These are phyloP conservation scores for Cephalotrichum gorgonifer DNA, from an alignment of 2,329 filamentous ascomycete species.

Conservation along the genomic window DNA sequence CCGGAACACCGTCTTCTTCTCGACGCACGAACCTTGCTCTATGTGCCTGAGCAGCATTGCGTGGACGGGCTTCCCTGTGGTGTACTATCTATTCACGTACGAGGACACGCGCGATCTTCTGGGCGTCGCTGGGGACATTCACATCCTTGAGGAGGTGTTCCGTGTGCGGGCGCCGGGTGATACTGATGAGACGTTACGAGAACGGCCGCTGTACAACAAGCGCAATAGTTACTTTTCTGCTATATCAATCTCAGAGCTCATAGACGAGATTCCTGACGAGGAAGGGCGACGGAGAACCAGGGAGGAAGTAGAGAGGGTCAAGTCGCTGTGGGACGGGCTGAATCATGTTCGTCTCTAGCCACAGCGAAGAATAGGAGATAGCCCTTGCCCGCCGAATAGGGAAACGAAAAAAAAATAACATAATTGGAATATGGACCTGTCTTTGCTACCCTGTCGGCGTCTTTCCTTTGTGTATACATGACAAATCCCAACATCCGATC, in stretches of 20 bases:
- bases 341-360: not conserved
- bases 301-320: slow-evolving; percentile 34
- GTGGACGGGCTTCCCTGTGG: slow-evolving; percentile 45
- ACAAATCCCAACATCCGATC: no score
- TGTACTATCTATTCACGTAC: slow-evolving; percentile 50
- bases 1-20: slow-evolving; percentile 44
- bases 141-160: slow-evolving; percentile 46
- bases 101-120: slow-evolving; percentile 47
- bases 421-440: no score
- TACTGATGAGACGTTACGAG: slow-evolving; percentile 23
- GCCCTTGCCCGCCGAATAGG: not conserved
- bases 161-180: slow-evolving; percentile 30
- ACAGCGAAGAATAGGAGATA: not conserved
- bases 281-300: slow-evolving; percentile 21
- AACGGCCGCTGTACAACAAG: slow-evolving; percentile 40
- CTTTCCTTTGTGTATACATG: no score
- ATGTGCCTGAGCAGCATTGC: slow-evolving; percentile 47
- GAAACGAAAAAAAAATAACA: no score
- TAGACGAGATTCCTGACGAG: slow-evolving; percentile 22
- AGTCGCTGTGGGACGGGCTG: slow-evolving; percentile 23
- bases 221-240: slow-evolving; percentile 44
- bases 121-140: slow-evolving; percentile 45
- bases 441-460: no score
- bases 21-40: slow-evolving; percentile 49
- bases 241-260: slow-evolving; percentile 27